A percentile compares a stretch with the other conserved stretches of the same genome.
Evolutionary conservation across 441 rosid species (phyloP).

Genomic region (Erodium moschatum): DNA sequence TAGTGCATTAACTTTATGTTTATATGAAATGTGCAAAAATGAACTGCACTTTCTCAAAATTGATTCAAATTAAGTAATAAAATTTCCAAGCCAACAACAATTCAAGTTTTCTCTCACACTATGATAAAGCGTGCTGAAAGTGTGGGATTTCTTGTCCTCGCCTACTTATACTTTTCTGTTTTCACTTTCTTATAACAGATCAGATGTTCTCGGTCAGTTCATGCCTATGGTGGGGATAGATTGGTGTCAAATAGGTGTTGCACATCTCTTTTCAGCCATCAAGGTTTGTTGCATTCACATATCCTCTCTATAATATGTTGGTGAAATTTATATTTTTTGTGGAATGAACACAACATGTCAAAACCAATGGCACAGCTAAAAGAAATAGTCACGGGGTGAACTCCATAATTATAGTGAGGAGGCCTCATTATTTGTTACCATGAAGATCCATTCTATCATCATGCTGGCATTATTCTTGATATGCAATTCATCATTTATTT

Average conservation of each 20-base stretch:
- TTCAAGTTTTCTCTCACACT: background rate
- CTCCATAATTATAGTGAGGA: background rate
- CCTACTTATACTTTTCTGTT: conserved; percentile 12
- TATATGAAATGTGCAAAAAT: background rate
- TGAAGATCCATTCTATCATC: background rate
- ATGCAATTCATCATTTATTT: background rate
- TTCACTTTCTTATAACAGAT: conserved; percentile 39
- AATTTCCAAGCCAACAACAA: background rate
- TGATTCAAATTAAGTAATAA: background rate
- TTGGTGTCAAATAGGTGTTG: conserved; percentile 95
- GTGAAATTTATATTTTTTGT: background rate
- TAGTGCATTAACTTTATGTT: background rate
- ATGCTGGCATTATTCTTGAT: background rate
- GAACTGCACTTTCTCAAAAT: background rate
- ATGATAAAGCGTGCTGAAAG: background rate
- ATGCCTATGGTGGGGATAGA: conserved; percentile 96
- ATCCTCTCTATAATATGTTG: background rate
- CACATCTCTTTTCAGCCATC: conserved; percentile 80
- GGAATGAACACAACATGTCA: background rate
- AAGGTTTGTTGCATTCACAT: conserved; percentile 45
- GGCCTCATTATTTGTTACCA: background rate
- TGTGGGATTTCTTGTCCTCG: conserved; percentile 13
- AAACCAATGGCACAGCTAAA: background rate
- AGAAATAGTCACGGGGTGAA: background rate
- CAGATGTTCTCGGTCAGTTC: conserved; percentile 96